Conservation (phyloP, 2,329 filamentous ascomycete species). For the Rutstroemia sp. region DNA sequence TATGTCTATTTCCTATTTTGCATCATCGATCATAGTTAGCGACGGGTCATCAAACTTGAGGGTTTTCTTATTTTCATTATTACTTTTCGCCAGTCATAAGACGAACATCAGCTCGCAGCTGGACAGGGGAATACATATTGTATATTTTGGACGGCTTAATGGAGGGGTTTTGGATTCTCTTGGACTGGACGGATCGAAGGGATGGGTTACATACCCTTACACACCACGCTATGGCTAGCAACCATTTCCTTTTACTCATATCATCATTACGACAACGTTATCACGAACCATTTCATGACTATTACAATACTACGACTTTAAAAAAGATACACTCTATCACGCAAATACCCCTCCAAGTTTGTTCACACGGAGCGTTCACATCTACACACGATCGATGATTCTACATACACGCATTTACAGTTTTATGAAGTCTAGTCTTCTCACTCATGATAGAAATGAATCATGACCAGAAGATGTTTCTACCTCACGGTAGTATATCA, state of each 20-base stretch:
- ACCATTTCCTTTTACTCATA: conserved; percentile 6
- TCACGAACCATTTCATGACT: conserved; percentile 11
- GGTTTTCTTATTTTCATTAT: conserved; percentile 3
- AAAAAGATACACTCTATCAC: not conserved
- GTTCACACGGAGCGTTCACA: conserved; percentile 5
- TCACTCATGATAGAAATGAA: conserved; percentile 8
- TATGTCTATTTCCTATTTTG: conserved; percentile 6
- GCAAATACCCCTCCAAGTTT: conserved; percentile 7
- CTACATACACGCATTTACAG: not conserved
- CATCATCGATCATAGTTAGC: conserved; percentile 13
- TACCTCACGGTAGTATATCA: not conserved
- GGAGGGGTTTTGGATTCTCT: conserved; percentile 3
- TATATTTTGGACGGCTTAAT: conserved; percentile 6
- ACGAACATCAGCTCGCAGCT: conserved; percentile 8
- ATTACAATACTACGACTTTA: not conserved
- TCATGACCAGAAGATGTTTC: conserved; percentile 1
- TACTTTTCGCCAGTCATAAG: conserved; percentile 7
- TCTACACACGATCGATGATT: conserved; percentile 5
- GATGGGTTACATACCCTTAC: not conserved
- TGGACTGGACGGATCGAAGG: conserved; percentile 6
- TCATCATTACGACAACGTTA: conserved; percentile 9
- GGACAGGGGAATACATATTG: conserved; percentile 9
- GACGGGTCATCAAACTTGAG: conserved; percentile 10
- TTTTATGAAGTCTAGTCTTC: not conserved
- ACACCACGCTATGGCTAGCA: conserved; percentile 9